Base-by-base conservation (phyloP, 306 rosid species). In the Heteromeles arbutifolia region DNA sequence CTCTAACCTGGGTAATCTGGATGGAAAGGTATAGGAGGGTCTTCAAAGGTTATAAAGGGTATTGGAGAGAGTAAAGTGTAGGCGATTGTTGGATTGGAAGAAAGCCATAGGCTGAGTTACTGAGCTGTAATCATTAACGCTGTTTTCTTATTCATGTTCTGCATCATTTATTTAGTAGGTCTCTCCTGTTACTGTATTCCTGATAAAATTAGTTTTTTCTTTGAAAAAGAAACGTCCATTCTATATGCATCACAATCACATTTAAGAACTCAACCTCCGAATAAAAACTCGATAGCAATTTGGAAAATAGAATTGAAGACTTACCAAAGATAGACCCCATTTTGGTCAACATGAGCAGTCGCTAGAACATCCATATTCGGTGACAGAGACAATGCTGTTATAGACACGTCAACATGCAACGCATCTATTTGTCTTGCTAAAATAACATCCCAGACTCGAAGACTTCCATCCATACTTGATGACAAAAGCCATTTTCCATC, bases 401-500 rank as follows among this genome's bases (percentile, higher is more conserved):
- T 83, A 79, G 98, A 72, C 69, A 88, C 89, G 67, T 92, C 92
- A 63, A 92, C 97, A 15, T 89, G 90, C 77, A 92, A 77, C 3
- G 93, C 97, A 79, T 90, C 97, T 73, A 92, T 92, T 81, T 89
- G 97, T 81, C 97, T 85, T 58, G 96, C 97, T 80, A 92, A 83
- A 58, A 95, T 85, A 25, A 95, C 93, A 84, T 95, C 97, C 97
- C 97, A 95, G 75, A 92, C 88, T 87, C 93, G 78, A 81, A 95
- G 97, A 79, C 90, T 89, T 86, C 97, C 93, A 85, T 95, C 98
- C 98, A 95, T 90, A 78, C 98, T 89, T 24, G 97, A 90, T 19
- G 98, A 92, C 77, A 92, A 70, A 82, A 95, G 91, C 98, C 97
- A 95, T 84, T 95, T 95, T 48, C 98, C 93, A 83, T 94, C 98